Evolutionary conservation across 2,329 filamentous ascomycete genomes (phyloP).

Genomic region (Malbranchea zuffiana): DNA sequence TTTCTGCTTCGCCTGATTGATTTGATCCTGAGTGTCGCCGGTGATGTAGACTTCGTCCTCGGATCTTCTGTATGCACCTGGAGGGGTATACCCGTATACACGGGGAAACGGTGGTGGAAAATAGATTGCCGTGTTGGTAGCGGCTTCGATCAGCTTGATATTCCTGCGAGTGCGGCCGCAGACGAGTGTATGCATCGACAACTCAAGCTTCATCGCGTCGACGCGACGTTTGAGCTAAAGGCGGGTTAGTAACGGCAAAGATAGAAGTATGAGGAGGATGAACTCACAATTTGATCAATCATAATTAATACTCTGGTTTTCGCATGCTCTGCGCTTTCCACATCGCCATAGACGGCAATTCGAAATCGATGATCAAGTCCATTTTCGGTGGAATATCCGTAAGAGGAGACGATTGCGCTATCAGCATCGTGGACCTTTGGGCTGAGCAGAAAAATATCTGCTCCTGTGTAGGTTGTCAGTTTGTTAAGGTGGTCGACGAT

Average conservation of each 20-base stretch:
- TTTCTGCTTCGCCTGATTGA: slow-evolving; percentile 80
- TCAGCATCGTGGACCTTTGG: slow-evolving; percentile 75
- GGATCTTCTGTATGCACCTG: slow-evolving; percentile 67
- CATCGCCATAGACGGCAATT: slow-evolving; percentile 88
- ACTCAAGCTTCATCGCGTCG: slow-evolving; percentile 69
- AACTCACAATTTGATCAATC: slow-evolving; percentile 78
- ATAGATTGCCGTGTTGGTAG: slow-evolving; percentile 93
- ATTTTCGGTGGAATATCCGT: slow-evolving; percentile 65
- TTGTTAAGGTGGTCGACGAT: slow-evolving; percentile 79
- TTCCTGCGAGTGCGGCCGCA: slow-evolving; percentile 93
- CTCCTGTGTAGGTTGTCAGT: slow-evolving; percentile 77
- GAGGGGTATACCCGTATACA: slow-evolving; percentile 80
- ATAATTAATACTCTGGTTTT: slow-evolving; percentile 94
- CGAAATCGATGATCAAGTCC: slow-evolving; percentile 80
- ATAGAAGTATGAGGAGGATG: slow-evolving; percentile 15
- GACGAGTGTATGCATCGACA: slow-evolving; percentile 80
- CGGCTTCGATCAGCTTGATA: slow-evolving; percentile 93
- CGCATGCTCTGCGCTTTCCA: slow-evolving; percentile 89
- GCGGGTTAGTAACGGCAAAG: slow-evolving; percentile 1
- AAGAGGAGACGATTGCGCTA: slow-evolving; percentile 61
- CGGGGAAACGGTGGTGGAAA: slow-evolving; percentile 90
- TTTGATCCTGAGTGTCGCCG: slow-evolving; percentile 72
- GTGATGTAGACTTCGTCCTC: slow-evolving; percentile 93
- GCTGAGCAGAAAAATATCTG: slow-evolving; percentile 90
- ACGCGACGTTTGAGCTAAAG: slow-evolving; percentile 47